A percentile compares a stretch with the other conserved stretches of the same genome.
Conservation (phyloP, 2,329 filamentous ascomycete genomes). For the Xylaria sp. region DNA sequence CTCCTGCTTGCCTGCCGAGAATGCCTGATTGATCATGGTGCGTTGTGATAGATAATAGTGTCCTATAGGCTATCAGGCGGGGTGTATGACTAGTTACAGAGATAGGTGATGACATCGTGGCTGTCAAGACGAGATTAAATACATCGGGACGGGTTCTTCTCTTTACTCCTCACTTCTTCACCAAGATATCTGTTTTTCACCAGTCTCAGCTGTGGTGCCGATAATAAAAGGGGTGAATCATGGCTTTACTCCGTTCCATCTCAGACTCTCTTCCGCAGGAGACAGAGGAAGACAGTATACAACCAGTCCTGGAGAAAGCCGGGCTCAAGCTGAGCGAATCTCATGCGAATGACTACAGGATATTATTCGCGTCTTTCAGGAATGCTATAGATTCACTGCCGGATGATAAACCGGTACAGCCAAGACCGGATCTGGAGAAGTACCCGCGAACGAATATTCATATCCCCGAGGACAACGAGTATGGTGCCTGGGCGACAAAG, state of each 20-base stretch:
- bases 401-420: constrained; percentile 21
- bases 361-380: constrained; percentile 22
- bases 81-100: too few species aligned
- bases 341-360: constrained; percentile 20
- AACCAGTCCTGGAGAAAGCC: constrained; percentile 21
- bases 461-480: constrained; percentile 23
- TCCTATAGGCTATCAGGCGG: too few species aligned
- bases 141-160: too few species aligned
- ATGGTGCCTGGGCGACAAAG: constrained; percentile 27
- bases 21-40: too few species aligned
- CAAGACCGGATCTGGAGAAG: constrained; percentile 25
- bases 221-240: not conserved
- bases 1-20: too few species aligned
- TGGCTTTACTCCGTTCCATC: constrained; percentile 18
- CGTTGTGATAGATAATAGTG: too few species aligned
- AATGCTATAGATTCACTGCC: constrained; percentile 22
- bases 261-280: constrained; percentile 10
- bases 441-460: constrained; percentile 28
- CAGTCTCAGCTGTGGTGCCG: too few species aligned
- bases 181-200: too few species aligned
- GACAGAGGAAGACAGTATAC: constrained; percentile 14
- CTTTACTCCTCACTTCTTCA: too few species aligned
- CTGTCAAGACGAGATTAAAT: too few species aligned
- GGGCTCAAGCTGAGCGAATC: constrained; percentile 21
- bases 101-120: too few species aligned